phyloP scores from a whole-genome alignment of 2,329 filamentous ascomycete genomes.

The Arthroderma sp. region DNA sequence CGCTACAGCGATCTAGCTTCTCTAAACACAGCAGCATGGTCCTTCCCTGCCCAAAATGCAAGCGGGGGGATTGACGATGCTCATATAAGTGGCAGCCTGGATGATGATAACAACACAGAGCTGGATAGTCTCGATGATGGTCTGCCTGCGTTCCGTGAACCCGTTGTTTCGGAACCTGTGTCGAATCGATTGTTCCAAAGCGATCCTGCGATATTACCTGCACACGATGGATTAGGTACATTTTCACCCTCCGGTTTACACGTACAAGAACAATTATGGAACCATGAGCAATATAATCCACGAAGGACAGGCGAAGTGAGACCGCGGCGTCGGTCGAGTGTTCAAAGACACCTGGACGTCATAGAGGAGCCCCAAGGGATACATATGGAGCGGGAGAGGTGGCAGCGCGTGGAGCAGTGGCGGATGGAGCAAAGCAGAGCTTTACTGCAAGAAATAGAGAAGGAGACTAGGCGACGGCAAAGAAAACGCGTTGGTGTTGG shows the following conservation, averaged over 20 bases:
- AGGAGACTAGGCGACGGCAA: slow-evolving; percentile 60
- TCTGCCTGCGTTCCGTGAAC: slow-evolving; percentile 70
- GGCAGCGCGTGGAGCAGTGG: slow-evolving; percentile 81
- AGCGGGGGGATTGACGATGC: slow-evolving; percentile 25
- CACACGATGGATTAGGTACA: slow-evolving; percentile 80
- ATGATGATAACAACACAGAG: slow-evolving; percentile 56
- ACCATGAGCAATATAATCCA: slow-evolving; percentile 76
- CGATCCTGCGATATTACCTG: slow-evolving; percentile 61
- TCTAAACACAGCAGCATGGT: slow-evolving; percentile 40
- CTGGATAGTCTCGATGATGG: slow-evolving; percentile 90
- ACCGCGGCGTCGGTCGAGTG: slow-evolving; percentile 40
- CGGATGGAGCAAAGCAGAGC: slow-evolving; percentile 77
- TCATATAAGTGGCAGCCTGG: slow-evolving; percentile 34
- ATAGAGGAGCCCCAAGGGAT: slow-evolving; percentile 44
- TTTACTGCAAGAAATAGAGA: slow-evolving; percentile 77
- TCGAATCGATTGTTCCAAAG: slow-evolving; percentile 32
- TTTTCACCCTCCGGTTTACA: slow-evolving; percentile 54
- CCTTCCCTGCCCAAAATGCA: slow-evolving; percentile 22
- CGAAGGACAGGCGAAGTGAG: slow-evolving; percentile 41
- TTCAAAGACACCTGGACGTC: slow-evolving; percentile 44
- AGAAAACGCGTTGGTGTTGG: slow-evolving; percentile 17
- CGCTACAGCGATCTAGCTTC: slow-evolving; percentile 71
- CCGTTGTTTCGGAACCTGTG: slow-evolving; percentile 16
- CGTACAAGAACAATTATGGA: slow-evolving; percentile 74
- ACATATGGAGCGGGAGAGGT: slow-evolving; percentile 57